These are phyloP conservation scores for Colletotrichum sp. DNA, from an alignment of 2,329 filamentous ascomycete genomes.

Conservation along the genomic window DNA sequence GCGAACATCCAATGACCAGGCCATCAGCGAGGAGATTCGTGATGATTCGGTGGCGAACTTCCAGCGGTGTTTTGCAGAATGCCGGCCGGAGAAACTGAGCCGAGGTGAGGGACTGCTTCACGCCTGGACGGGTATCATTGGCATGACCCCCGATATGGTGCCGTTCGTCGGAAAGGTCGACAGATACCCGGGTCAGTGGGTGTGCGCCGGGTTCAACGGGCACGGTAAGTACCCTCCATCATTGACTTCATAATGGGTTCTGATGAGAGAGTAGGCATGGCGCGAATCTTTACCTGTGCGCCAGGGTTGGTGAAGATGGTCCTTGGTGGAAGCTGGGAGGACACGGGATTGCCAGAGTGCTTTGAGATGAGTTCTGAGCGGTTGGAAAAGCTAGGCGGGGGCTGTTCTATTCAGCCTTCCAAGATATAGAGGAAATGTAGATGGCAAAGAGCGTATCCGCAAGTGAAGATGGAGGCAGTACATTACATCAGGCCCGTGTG, in stretches of 20 bases:
- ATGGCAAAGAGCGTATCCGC: background rate
- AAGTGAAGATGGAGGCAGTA: background rate
- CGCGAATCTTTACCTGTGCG: slow-evolving; percentile 50
- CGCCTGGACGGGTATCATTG: slow-evolving; percentile 52
- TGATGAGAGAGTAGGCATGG: slow-evolving; percentile 33
- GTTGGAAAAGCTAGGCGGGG: background rate
- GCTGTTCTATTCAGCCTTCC: background rate
- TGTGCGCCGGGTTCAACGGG: slow-evolving; percentile 54
- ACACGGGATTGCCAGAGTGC: slow-evolving; percentile 34
- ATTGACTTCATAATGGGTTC: background rate
- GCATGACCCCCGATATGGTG: slow-evolving; percentile 50
- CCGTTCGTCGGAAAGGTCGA: slow-evolving; percentile 49
- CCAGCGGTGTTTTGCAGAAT: background rate
- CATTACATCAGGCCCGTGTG: background rate
- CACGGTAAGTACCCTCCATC: background rate
- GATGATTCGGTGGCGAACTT: slow-evolving; percentile 1
- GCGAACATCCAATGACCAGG: background rate
- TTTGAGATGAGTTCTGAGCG: slow-evolving; percentile 8
- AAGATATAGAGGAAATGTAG: background rate
- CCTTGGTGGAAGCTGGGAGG: slow-evolving; percentile 39
- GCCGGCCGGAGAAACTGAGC: background rate
- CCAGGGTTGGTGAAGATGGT: slow-evolving; percentile 47
- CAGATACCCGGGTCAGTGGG: slow-evolving; percentile 46
- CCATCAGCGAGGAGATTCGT: background rate
- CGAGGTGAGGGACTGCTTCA: slow-evolving; percentile 48